Evolutionary conservation across 2,329 filamentous ascomycete genomes (phyloP).

Genomic region (Purpureocillium takamizusanense): DNA sequence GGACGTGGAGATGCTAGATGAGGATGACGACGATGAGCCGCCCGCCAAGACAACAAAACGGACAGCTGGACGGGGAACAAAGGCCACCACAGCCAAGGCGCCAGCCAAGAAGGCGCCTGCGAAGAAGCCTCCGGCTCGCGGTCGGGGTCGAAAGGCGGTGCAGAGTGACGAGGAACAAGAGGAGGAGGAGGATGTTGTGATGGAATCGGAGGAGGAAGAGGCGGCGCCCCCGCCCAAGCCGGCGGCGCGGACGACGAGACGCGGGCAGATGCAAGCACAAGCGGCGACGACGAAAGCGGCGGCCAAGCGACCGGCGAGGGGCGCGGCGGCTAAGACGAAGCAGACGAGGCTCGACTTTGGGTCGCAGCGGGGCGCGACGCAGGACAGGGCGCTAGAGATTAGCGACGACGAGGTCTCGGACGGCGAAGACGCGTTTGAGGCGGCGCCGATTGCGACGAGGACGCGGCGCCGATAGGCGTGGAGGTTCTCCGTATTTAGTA

Average conservation of each 20-base stretch:
- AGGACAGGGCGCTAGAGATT: constrained; percentile 44
- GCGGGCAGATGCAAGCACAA: constrained; percentile 3
- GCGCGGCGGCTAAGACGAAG: constrained; percentile 12
- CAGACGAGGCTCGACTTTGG: constrained; percentile 27
- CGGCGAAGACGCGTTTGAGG: constrained; percentile 48
- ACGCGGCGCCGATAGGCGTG: constrained; percentile 18
- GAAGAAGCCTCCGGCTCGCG: constrained; percentile 33
- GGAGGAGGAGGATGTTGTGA: constrained; percentile 40
- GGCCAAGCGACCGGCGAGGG: constrained; percentile 6
- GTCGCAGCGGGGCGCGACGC: constrained; percentile 29
- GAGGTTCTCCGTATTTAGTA: background rate
- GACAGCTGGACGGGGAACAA: constrained; percentile 19
- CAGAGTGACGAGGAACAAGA: constrained; percentile 33
- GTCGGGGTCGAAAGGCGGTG: constrained; percentile 27
- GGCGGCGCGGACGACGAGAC: constrained; percentile 20
- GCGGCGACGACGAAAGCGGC: constrained; percentile 8
- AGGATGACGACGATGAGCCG: constrained; percentile 10
- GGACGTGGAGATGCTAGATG: constrained; percentile 20
- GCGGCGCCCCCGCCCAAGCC: constrained; percentile 27
- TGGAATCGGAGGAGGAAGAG: constrained; percentile 44
- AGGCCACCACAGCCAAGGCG: constrained; percentile 14
- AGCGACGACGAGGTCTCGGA: constrained; percentile 59
- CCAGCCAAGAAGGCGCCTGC: constrained; percentile 32
- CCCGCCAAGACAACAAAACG: constrained; percentile 23
- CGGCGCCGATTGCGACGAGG: constrained; percentile 29